Evolutionary conservation across 2,329 filamentous ascomycete genomes (phyloP), one percentile per base, ranked within the genome.

Genomic region (Lecanicillium sp.): DNA sequence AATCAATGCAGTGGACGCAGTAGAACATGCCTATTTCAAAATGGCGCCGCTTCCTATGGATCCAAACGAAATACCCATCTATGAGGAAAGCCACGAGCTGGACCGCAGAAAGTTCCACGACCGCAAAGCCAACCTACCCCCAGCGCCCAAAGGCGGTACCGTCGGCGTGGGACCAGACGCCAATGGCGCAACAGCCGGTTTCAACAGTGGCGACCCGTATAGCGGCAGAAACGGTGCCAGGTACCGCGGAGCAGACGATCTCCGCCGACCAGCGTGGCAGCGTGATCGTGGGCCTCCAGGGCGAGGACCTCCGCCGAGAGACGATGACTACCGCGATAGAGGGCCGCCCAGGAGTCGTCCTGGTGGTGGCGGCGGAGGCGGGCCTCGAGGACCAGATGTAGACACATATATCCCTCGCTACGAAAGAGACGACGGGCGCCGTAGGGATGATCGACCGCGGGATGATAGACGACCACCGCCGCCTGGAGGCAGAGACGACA

Each of bases 61-160:
- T 40, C 87, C 92, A 1, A 81, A 83, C 46, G 88, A 96, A 36
- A 74, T 98, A n/a, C 92, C 92, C 3, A 75, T 68, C 13, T 96
- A 95, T 53, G 86, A 94, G 55, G 90, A 95, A 52, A 95, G 88
- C 32, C 92, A 98, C 60, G 92, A 98, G 60, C 70, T 96, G n/a
- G 92, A 98, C 57, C 78, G 90, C 36, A 79, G 88, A 57, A 94
- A 90, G 61, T 90, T 88, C 50, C 83, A 94, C 48, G 84, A 88
- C 42, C 83, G 92, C 52, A 86, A 86, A 54, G 83, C 83, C 16
- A 83, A 81, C 16, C 72, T 90, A 9, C 90, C 90, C 4, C 90
- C 92, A 11, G 92, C 90, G 1, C 92, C 92, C 0, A 88, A 90
- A 49, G 90, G 89, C 11, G 90, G 87, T 4, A 88, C 86, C 1